A percentile compares a stretch with the other conserved stretches of the same genome.
Conservation (phyloP, 164 flowering plant genomes). For the Platanus orientalis region DNA sequence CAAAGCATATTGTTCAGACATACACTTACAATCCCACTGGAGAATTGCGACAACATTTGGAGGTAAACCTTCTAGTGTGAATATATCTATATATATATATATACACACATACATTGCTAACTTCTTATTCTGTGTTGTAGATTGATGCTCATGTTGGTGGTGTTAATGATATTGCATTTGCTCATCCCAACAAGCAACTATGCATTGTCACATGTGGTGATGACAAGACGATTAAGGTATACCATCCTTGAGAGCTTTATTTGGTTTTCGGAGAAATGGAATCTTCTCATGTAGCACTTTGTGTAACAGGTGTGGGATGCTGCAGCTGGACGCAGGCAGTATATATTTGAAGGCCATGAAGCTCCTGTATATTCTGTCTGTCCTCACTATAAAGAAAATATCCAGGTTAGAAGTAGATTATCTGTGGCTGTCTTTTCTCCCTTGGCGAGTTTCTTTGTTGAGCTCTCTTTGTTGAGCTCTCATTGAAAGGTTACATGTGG, state of each 20-base stretch:
- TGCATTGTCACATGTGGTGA: constrained; percentile 67
- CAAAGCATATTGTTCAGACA: constrained; percentile 56
- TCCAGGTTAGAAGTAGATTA: constrained; percentile 35
- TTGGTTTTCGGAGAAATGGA: background rate
- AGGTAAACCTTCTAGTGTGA: constrained; percentile 24
- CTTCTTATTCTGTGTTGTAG: constrained; percentile 20
- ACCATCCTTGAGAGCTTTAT: background rate
- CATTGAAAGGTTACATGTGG: background rate
- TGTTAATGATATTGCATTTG: constrained; percentile 66
- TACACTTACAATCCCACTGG: constrained; percentile 45
- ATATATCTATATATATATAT: too few species aligned
- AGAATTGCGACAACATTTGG: constrained; percentile 52
- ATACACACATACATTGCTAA: background rate
- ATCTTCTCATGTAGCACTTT: background rate
- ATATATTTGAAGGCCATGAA: constrained; percentile 68
- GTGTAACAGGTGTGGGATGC: constrained; percentile 58
- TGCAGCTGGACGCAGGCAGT: constrained; percentile 37
- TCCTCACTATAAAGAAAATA: constrained; percentile 64
- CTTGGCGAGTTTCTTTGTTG: background rate
- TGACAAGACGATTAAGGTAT: constrained; percentile 61
- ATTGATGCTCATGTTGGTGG: constrained; percentile 70
- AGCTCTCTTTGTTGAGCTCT: background rate
- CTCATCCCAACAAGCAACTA: constrained; percentile 56
- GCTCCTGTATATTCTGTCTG: constrained; percentile 76
- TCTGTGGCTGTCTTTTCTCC: background rate